Base-by-base conservation (phyloP, 192 early-diverging fungal genomes). In the Phlyctochytrium planicorne region DNA sequence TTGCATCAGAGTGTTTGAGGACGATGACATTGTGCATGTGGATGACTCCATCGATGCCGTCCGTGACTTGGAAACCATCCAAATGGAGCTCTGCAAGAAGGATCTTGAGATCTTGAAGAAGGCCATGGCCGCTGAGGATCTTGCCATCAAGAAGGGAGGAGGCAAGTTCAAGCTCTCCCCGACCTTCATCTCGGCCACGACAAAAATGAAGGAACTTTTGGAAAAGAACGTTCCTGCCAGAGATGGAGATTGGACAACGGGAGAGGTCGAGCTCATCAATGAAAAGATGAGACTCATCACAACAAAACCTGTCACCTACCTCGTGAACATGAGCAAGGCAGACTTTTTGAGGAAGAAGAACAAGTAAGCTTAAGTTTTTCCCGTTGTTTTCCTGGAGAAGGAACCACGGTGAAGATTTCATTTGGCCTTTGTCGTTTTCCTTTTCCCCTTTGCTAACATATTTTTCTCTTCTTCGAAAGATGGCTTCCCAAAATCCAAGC, bases 311-410 rank as follows among this genome's bases (percentile, higher is more conserved):
- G 53, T 69, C 27, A 66, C 66, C 2, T 95, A 94, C 75, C 83
- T 97, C 61, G 89, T 84, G 63, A 97, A 97, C 79, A 80, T 97
- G 67, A 87, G 83, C 68, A 90, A 95, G 75, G 82, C 82, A 60
- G 95, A 97, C 75, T 96, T 85, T 67, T 69, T 93, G 32, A 85
- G 93, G 68, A 94, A 94, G 82, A 97, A 95, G 85, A 96, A 95
- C 86, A 94, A 93, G 56, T n/a, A n/a, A n/a, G 85, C n/a, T n/a
- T n/a, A n/a, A n/a, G n/a, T n/a, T n/a, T n/a, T n/a, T n/a, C n/a
- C n/a, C n/a, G n/a, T n/a, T n/a, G n/a, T n/a, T n/a, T n/a, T n/a
- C n/a, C n/a, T n/a, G n/a, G n/a, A n/a, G n/a, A n/a, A n/a, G n/a
- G n/a, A n/a, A n/a, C n/a, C n/a, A n/a, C n/a, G n/a, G n/a, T n/a